These are phyloP conservation scores for Capniomyces stellatus DNA, from an alignment of 371 early-diverging fungal species.

Conservation along the genomic window DNA sequence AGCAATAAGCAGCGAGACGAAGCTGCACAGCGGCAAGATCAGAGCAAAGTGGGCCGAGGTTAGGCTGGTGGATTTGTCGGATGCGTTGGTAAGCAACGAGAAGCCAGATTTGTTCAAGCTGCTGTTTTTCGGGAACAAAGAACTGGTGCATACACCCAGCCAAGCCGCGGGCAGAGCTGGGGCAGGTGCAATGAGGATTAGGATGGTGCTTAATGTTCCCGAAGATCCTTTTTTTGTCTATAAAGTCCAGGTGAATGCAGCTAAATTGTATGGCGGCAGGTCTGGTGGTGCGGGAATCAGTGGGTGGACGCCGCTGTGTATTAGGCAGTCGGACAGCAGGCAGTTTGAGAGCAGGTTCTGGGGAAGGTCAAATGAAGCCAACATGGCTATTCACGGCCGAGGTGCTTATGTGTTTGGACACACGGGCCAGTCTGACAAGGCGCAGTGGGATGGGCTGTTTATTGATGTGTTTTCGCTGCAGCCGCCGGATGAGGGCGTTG, in stretches of 20 bases:
- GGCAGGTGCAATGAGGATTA: constrained; percentile 7
- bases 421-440: not conserved
- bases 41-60: not conserved
- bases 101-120: not conserved
- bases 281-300: no score
- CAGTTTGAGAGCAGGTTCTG: constrained; percentile 51
- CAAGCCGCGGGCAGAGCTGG: not conserved
- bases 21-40: not conserved
- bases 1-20: not conserved
- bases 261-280: no score
- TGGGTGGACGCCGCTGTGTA: constrained; percentile 30
- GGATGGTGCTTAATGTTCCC: constrained; percentile 14
- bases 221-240: constrained; percentile 23
- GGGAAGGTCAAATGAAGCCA: not conserved
- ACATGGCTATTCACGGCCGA: constrained; percentile 52
- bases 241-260: constrained; percentile 6
- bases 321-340: constrained; percentile 48
- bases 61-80: not conserved
- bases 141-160: not conserved
- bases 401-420: constrained; percentile 31
- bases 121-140: not conserved
- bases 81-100: not conserved
- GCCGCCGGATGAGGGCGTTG: constrained; percentile 28
- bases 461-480: constrained; percentile 57
- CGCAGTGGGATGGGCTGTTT: constrained; percentile 30